These are phyloP conservation scores for Malassezia furfur DNA, from an alignment of 1,284 basidiomycete genomes.

Conservation along the genomic window DNA sequence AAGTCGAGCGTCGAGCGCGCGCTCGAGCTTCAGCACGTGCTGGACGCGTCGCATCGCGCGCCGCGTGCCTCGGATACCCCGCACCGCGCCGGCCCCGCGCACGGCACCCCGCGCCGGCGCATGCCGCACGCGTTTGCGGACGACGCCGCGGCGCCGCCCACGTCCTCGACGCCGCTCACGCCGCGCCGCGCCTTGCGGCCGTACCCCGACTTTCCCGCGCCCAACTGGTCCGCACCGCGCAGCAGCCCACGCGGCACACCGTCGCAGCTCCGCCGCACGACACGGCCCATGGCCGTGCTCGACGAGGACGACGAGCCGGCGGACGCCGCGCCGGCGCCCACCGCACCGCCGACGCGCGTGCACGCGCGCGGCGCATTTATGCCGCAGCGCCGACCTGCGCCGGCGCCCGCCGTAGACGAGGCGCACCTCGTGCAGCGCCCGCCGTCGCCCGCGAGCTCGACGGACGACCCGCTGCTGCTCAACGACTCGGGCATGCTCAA, in stretches of 20 bases:
- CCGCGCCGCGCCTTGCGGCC: slow-evolving; percentile 14
- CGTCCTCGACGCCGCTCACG: slow-evolving; percentile 10
- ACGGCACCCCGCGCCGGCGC: slow-evolving; percentile 8
- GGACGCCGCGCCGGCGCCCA: not conserved
- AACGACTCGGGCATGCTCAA: slow-evolving; percentile 1
- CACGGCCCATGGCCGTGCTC: slow-evolving; percentile 9
- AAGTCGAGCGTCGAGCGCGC: slow-evolving; percentile 1
- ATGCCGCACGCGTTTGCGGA: slow-evolving; percentile 8
- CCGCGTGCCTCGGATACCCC: not conserved
- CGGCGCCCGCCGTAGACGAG: not conserved
- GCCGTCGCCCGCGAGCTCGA: slow-evolving; percentile 17
- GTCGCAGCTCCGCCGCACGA: not conserved
- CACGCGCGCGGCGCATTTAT: slow-evolving; percentile 4
- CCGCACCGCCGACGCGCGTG: not conserved
- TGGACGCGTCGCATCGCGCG: not conserved
- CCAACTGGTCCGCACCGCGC: slow-evolving; percentile 2
- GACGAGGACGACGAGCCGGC: slow-evolving; percentile 6
- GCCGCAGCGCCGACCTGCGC: not conserved
- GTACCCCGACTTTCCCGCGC: slow-evolving; percentile 5
- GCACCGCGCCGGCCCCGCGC: not conserved
- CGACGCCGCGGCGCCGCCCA: not conserved
- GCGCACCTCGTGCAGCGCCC: slow-evolving; percentile 2
- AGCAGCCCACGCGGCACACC: not conserved
- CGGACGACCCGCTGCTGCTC: slow-evolving; percentile 17
- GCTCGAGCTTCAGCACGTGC: slow-evolving; percentile 6